Base-by-base conservation (phyloP, 768 basidiomycete species). In the Mycena leptocephala region DNA sequence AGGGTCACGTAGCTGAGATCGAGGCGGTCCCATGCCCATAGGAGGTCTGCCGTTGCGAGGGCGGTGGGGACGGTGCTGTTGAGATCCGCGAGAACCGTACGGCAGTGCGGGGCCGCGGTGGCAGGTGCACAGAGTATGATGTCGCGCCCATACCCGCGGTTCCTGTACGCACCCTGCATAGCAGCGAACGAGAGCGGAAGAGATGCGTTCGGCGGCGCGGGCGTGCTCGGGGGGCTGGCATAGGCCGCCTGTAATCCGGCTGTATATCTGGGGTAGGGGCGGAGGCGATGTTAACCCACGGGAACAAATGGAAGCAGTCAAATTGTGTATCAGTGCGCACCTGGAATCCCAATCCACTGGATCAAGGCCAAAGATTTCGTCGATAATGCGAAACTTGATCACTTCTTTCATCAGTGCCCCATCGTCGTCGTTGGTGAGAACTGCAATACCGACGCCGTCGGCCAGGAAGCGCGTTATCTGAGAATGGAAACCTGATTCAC, bases 341-440 rank as follows among this genome's bases (percentile, higher is more conserved):
- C 70, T 48, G 3, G 59, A 51, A 16, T 51, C 30, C 70, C 70
- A 70, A 18, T 70, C 58, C 2, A 70, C 48, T 2, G 59, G 58
- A 5, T 62, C 59, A 10, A 62, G 46, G 0, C 59, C 58, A 8
- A 70, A 51, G 24, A 28, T 32, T 22, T 46, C 70, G 41, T 70
- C 70, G 3, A 62, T 20, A 11, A 70, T 26, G n/a, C 70, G 59
- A n/a, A 59, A 70, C 18, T 61, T 70, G 43, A 70, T 32, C 7
- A 46, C 56, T 28, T 70, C 33, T n/a, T 35, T 51, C 3, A 58
- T 14, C 4, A 22, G 4, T 2, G 0, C 2, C 58, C 69, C 8
- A 61, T 48, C 11, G 14, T 70, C 59, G 41, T 70, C 70, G 58
- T 70, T 70, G 8, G 70, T 62, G 46, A 70, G 33, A 18, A 70